A percentile compares a stretch with the other conserved stretches of the same genome.
These are phyloP conservation scores for Ophiostoma perfectum DNA, from an alignment of 2,329 filamentous ascomycete genomes.

Conservation along the genomic window DNA sequence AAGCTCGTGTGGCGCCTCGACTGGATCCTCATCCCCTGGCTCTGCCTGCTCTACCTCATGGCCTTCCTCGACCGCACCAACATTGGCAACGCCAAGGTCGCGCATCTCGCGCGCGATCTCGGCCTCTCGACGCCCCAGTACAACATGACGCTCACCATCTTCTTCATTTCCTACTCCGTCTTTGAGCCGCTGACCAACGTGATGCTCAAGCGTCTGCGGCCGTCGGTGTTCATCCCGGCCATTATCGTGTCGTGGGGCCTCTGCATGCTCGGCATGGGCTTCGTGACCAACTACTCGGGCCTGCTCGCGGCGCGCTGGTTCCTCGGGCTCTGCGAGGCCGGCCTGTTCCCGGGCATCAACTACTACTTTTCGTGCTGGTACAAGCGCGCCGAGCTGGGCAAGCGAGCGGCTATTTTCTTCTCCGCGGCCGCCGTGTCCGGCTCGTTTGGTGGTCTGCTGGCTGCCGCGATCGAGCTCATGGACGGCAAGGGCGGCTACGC, in stretches of 20 bases:
- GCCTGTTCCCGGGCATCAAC: constrained; percentile 65
- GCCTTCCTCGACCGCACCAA: constrained; percentile 74
- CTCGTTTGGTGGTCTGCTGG: constrained; percentile 65
- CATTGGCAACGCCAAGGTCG: constrained; percentile 65
- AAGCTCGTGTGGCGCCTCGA: constrained; percentile 34
- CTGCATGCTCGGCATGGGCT: constrained; percentile 64
- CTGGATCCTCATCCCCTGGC: constrained; percentile 37
- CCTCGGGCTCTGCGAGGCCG: constrained; percentile 68
- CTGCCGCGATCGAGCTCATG: constrained; percentile 64
- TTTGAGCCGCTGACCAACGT: constrained; percentile 77
- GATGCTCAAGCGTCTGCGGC: constrained; percentile 68
- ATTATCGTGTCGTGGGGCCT: constrained; percentile 71
- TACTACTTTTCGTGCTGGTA: constrained; percentile 76
- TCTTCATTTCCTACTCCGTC: constrained; percentile 78
- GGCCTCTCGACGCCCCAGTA: constrained; percentile 60
- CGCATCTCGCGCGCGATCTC: constrained; percentile 51
- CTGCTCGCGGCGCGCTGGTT: constrained; percentile 65
- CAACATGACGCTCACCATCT: constrained; percentile 71
- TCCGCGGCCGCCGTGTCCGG: constrained; percentile 71
- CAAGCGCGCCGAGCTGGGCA: constrained; percentile 66
- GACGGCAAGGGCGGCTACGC: constrained; percentile 48
- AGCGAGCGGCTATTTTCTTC: constrained; percentile 71
- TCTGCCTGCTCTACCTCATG: constrained; percentile 67
- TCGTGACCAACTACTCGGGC: constrained; percentile 57
- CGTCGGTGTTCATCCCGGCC: constrained; percentile 71